A percentile compares a stretch with the other conserved stretches of the same genome.
These are phyloP conservation scores for Acorus gramineus DNA, from an alignment of 106 monocot species.

Conservation along the genomic window DNA sequence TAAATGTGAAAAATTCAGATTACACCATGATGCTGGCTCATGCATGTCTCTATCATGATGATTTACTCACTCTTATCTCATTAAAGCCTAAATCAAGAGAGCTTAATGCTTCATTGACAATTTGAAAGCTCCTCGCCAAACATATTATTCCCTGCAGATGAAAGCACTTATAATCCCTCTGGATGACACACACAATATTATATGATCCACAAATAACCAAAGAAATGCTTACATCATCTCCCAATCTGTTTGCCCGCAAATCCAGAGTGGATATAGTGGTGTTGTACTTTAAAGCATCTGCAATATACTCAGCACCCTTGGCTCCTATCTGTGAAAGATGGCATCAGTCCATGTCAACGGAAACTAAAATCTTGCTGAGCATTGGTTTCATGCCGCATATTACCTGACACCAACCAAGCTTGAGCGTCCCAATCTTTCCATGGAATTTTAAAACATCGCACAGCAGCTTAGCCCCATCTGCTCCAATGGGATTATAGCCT, in stretches of 20 bases:
- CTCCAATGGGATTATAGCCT: conserved; percentile 94
- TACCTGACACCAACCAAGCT: conserved; percentile 99
- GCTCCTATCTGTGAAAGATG: conserved; percentile 56
- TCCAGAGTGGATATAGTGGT: conserved; percentile 79
- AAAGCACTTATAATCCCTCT: background rate
- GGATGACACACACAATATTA: background rate
- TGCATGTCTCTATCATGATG: background rate
- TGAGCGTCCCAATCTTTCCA: conserved; percentile 84
- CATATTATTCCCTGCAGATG: conserved; percentile 61
- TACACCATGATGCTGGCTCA: too few species aligned
- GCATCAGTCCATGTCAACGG: too few species aligned
- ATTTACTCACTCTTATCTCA: conserved; percentile 76
- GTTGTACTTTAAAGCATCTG: conserved; percentile 97
- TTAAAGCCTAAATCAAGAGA: conserved; percentile 97
- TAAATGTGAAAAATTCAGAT: too few species aligned
- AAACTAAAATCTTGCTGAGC: background rate
- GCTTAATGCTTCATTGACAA: conserved; percentile 85
- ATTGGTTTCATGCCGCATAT: background rate
- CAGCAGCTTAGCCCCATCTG: conserved; percentile 74
- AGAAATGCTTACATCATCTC: conserved; percentile 62
- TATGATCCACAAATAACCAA: background rate
- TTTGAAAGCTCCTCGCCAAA: conserved; percentile 82
- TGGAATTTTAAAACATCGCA: conserved; percentile 93
- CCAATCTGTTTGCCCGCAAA: conserved; percentile 88
- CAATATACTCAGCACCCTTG: conserved; percentile 78